Conservation (phyloP, 2,329 filamentous ascomycete species). For the Tolypocladium tundrense region DNA sequence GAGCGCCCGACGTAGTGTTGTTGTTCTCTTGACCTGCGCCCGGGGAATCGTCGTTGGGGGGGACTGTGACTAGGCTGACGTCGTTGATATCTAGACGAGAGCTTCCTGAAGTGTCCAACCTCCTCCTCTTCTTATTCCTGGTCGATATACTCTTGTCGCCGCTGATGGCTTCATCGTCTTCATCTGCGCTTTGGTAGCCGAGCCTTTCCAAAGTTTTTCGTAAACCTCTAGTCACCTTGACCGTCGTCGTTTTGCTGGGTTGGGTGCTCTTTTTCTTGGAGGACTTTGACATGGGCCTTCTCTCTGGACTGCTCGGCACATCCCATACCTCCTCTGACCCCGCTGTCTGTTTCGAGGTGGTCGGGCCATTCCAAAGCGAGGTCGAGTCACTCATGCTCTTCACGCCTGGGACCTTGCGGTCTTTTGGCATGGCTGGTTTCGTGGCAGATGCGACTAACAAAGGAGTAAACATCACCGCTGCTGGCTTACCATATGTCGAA, state of each 20-base stretch:
- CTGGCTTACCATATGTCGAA: too few relatives aligned
- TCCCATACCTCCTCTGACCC: conserved; percentile 27
- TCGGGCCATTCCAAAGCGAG: neutral
- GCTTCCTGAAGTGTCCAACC: conserved; percentile 4
- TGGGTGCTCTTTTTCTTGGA: neutral
- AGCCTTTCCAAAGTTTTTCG: conserved; percentile 7
- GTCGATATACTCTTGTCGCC: neutral
- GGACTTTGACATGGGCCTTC: neutral
- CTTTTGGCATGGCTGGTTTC: neutral
- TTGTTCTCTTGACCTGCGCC: conserved; percentile 1
- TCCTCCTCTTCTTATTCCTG: conserved; percentile 13
- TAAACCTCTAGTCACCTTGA: conserved; percentile 9
- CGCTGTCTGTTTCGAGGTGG: neutral
- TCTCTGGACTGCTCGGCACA: conserved; percentile 32
- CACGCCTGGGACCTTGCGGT: neutral
- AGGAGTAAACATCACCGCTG: neutral
- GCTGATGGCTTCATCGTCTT: neutral
- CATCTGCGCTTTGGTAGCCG: conserved; percentile 9
- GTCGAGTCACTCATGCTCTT: neutral
- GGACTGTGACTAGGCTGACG: conserved; percentile 14
- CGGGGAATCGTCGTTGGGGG: conserved; percentile 9
- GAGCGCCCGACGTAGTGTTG: conserved; percentile 1
- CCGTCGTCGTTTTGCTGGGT: neutral
- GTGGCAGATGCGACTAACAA: too few relatives aligned
- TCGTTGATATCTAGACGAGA: conserved; percentile 12